Base-by-base conservation (phyloP, 2,329 filamentous ascomycete species). In the Pseudogymnoascus sp. region DNA sequence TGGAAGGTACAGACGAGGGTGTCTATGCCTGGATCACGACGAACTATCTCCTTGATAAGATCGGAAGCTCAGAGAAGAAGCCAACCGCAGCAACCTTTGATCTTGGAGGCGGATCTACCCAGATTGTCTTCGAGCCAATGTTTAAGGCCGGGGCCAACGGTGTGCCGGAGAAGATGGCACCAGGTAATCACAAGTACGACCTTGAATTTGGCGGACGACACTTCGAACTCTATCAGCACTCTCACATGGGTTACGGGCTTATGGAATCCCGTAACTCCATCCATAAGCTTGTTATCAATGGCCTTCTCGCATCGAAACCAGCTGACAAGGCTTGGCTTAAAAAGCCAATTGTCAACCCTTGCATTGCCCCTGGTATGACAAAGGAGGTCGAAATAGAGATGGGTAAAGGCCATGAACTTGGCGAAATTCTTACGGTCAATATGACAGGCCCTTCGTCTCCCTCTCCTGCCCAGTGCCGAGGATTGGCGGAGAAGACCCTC, bases 1-100 rank as follows among this genome's bases (percentile, higher is more conserved):
- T 99, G 94, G 92, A 96, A 70, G 94, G 94, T 65, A 92, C 90
- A 58, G 90, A 97, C 71, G 94, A 99, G 78, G 94, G 94, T 72
- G 93, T 99, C 30, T 99, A 96, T 72, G 95, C 94, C 60, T 99
- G 94, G 94, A 96, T 99, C 74, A 99, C 94, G 6, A 94, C 92
- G 67, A 99, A 99, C 81, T 99, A 99, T 76, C 87, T 99, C 39
- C 85, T 99, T 22, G 93, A 93, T 70, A 97, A 97, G 79, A 97
- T 99, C 74, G 94, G 94, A 63, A 89, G 90, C 9, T 90, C 92
- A 1, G 93, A 97, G 72, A 86, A 92, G 74, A 91, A 85, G 65
- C 89, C 91, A 58, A 97, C 94, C 1, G 95, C 94, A 39, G 94
- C 94, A 58, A 86, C 97, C 63, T 96, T 99, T 71, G 94, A 99